Evolutionary conservation across 2,329 filamentous ascomycete genomes (phyloP), one percentile per base, ranked within the genome.

Genomic region (Phyllosticta paracitricarpa): DNA sequence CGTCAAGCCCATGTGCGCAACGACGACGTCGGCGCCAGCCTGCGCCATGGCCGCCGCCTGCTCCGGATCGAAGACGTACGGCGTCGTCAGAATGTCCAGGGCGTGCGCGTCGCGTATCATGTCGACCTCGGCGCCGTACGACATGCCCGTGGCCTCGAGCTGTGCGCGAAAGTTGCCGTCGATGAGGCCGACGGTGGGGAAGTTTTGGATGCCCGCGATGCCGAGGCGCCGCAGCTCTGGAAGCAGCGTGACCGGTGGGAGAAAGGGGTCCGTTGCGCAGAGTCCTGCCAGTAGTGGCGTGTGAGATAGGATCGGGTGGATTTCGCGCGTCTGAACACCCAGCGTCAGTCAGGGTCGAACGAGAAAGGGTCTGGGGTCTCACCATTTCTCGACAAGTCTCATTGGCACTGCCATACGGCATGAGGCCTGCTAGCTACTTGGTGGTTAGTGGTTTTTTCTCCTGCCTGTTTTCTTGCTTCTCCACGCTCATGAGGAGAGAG

Each of bases 131-230:
- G 79, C 73, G 17, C 79, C 81, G 67, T 84, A 89, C 1, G 83
- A 82, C 85, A 89, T 89, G 8, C 83, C 86, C 1, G 86, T 89
- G 70, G 89, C 86, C 68, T 89, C 87, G 1, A 90, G 77, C 65
- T 86, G 85, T 24, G 79, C 78, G 12, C 87, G 79, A 69, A 89
- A 89, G 12, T 78, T 78, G 1, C 85, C 86, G 70, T 89, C 87
- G 40, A 89, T 85, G 24, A 89, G 74, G 0, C 87, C 87, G 1
- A 89, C 59, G 0, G 87, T 89, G 0, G 87, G 87, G 69, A 89
- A 89, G 67, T 89, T 89, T 70, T 89, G 87, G 14, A 89, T 79
- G 1, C 87, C 87, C 1, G 82, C 81, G 65, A 89, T 89, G 0
- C 87, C 87, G 17, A 87, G 71, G 1, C 79, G 78, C 60, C 81